phyloP scores from a whole-genome alignment of 2,329 filamentous ascomycete genomes.

The Pseudogymnoascus sp. region DNA sequence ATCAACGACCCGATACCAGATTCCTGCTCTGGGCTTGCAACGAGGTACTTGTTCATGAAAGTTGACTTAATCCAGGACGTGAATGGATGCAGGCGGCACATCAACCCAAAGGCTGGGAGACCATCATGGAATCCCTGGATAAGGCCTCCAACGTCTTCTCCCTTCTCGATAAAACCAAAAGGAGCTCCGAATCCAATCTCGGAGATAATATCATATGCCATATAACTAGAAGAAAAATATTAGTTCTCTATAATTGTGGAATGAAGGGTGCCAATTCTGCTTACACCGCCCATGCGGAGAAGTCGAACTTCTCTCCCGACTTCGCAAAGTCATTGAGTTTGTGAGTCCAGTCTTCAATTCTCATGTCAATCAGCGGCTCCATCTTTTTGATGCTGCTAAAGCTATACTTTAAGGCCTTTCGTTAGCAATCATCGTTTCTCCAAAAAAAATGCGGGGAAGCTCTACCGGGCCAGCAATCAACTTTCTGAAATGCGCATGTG shows the following conservation, averaged over 20 bases:
- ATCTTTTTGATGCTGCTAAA: conserved; percentile 52
- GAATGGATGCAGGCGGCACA: conserved; percentile 46
- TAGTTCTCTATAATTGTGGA: neutral
- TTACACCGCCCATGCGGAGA: conserved; percentile 46
- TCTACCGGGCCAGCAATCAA: conserved; percentile 40
- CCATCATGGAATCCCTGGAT: conserved; percentile 50
- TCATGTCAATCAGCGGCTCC: conserved; percentile 47
- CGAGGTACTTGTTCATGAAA: conserved; percentile 43
- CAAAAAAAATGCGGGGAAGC: conserved; percentile 18
- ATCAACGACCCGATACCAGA: conserved; percentile 49
- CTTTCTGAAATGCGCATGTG: conserved; percentile 47
- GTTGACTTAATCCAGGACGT: conserved; percentile 49
- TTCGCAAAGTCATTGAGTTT: conserved; percentile 43
- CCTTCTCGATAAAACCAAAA: conserved; percentile 48
- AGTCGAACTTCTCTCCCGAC: conserved; percentile 42
- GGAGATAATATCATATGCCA: conserved; percentile 52
- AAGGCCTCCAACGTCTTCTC: conserved; percentile 44
- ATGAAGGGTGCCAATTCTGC: conserved; percentile 14
- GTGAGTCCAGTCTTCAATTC: conserved; percentile 43
- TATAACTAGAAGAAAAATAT: conserved; percentile 29
- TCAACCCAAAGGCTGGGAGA: conserved; percentile 42
- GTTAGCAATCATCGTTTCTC: conserved; percentile 14
- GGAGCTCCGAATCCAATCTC: conserved; percentile 49
- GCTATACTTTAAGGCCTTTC: conserved; percentile 33
- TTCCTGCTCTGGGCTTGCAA: conserved; percentile 45